phyloP scores from a whole-genome alignment of 495 filamentous ascomycete species.

The Elaphomyces granulatus region DNA sequence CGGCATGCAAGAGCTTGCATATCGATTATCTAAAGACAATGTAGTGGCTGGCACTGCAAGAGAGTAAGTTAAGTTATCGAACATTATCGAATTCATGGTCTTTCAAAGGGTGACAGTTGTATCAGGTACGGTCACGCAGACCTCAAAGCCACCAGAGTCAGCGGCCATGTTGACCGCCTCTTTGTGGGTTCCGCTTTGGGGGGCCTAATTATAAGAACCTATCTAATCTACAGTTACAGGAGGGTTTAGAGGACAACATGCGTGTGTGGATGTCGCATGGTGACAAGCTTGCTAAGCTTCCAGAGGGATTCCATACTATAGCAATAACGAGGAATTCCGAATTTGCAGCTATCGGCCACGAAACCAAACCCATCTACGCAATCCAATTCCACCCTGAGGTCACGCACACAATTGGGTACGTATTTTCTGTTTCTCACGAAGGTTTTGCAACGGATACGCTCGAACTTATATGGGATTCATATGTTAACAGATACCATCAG shows the following conservation, averaged over 20 bases:
- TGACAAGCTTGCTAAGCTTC: constrained; percentile 65
- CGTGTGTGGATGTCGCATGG: constrained; percentile 80
- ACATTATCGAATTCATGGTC: constrained; percentile 3
- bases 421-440: no score
- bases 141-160: constrained; percentile 35
- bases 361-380: constrained; percentile 45
- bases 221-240: constrained; percentile 1
- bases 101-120: constrained; percentile 38
- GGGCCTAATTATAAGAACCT: constrained; percentile 8
- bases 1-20: constrained; percentile 71
- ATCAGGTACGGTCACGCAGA: constrained; percentile 57
- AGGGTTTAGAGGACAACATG: constrained; percentile 47
- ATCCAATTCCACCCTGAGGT: constrained; percentile 88
- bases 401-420: no score
- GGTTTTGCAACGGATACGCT: no score
- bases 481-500: constrained; percentile 30
- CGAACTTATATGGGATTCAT: not conserved
- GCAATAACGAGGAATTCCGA: constrained; percentile 61
- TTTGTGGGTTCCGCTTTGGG: constrained; percentile 38
- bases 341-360: constrained; percentile 70
- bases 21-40: constrained; percentile 48
- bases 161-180: constrained; percentile 51
- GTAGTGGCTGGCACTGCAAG: constrained; percentile 54
- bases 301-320: constrained; percentile 54
- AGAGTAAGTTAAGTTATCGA: constrained; percentile 2